These are phyloP conservation scores for Camelina hispida DNA, from an alignment of 345 rosid species.

Conservation along the genomic window DNA sequence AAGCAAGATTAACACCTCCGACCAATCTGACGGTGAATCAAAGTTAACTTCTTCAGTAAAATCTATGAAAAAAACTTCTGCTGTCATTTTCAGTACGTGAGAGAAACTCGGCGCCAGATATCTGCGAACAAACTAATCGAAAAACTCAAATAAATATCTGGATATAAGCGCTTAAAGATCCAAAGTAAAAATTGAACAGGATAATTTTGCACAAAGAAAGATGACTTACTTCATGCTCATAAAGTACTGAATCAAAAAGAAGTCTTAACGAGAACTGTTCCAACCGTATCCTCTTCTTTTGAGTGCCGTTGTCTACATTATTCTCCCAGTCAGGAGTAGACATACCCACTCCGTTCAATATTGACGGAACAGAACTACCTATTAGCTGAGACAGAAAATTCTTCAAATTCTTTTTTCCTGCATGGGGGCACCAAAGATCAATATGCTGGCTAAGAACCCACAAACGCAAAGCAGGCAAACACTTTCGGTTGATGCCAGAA, in stretches of 20 bases:
- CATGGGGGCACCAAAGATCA: conserved; percentile 80
- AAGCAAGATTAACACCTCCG: conserved; percentile 57
- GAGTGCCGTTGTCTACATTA: conserved; percentile 40
- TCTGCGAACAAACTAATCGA: conserved; percentile 87
- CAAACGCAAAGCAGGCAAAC: conserved; percentile 74
- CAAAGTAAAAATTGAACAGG: conserved; percentile 7
- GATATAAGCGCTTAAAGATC: conserved; percentile 20
- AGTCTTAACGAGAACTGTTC: conserved; percentile 66
- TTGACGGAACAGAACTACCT: conserved; percentile 52
- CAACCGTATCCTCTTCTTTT: conserved; percentile 48
- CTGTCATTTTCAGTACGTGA: conserved; percentile 56
- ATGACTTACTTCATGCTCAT: conserved; percentile 75
- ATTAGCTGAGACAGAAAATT: conserved; percentile 64
- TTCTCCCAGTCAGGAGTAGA: conserved; percentile 40
- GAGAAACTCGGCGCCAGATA: conserved; percentile 70
- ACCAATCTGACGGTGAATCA: conserved; percentile 61
- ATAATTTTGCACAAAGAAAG: conserved; percentile 6
- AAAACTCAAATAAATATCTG: conserved; percentile 36
- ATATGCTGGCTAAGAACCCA: conserved; percentile 75
- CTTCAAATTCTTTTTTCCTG: conserved; percentile 64
- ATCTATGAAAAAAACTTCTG: conserved; percentile 42
- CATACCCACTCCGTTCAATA: conserved; percentile 38
- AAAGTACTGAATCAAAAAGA: conserved; percentile 61
- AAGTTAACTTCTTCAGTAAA: conserved; percentile 50
- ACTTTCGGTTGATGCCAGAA: conserved; percentile 60